Base-by-base conservation (phyloP, 345 rosid species). In the Rhizophora apiculata region DNA sequence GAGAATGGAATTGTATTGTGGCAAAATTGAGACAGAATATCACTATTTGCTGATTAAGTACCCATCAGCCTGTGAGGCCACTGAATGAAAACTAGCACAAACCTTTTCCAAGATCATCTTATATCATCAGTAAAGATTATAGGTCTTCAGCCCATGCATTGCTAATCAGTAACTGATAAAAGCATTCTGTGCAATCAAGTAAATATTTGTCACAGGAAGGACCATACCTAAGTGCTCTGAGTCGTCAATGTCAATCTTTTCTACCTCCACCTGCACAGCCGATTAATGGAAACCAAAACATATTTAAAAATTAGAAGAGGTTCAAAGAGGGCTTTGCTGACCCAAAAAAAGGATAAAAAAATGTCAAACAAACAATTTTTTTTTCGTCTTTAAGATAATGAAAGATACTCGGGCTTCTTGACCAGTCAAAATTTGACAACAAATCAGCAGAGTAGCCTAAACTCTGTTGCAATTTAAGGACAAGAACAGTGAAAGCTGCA, bases 211-310 rank as follows among this genome's bases (percentile, higher is more conserved):
- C 13, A 53, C 19, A 13, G 11, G n/a, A 21, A 59, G 60, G 72
- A 62, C 1, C 68, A 46, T 79, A 86, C 91, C 89, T 64, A 53
- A 55, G 68, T 72, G 72, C 64, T 74, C 76, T 8, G 78, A 75
- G 63, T 73, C 72, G 59, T 62, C 68, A 64, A 70, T 74, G 72
- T 81, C 84, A 59, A 80, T 67, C 29, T 72, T 75, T 48, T 73
- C 86, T 68, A 77, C 73, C 64, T 86, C 81, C 63, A 68, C 82
- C 88, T 85, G 82, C 62, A 61, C 13, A 68, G 34, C 61, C 24
- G 49, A 43, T 43, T 29, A 8, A 48, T n/a, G n/a, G 37, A 49
- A 65, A 70, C 29, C 6, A 57, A 53, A 54, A 72, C 27, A 31
- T 31, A 34, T 60, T 18, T 1, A 39, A 37, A 21, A 51, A 55